These are phyloP conservation scores for Tephrocybe sp. DNA, from an alignment of 768 basidiomycete species.

Conservation along the genomic window DNA sequence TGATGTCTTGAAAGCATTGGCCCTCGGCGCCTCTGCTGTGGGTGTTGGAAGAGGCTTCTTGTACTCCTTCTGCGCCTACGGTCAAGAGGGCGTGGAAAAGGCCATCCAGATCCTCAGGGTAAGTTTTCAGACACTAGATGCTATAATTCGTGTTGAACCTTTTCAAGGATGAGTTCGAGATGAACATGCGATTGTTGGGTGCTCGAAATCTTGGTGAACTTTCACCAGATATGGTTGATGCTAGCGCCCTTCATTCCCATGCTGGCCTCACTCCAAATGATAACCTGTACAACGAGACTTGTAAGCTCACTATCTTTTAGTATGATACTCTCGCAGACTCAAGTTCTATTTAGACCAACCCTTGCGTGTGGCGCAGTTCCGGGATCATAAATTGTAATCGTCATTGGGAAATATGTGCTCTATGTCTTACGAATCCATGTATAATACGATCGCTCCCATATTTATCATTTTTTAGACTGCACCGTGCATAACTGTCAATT, in stretches of 20 bases:
- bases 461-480: too few relatives aligned
- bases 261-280: neutral
- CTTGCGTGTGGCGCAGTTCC: neutral
- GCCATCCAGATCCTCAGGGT: constrained; percentile 76
- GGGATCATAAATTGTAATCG: neutral
- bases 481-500: too few relatives aligned
- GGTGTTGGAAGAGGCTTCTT: constrained; percentile 83
- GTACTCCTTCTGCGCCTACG: constrained; percentile 85
- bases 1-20: constrained; percentile 79
- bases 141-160: too few relatives aligned
- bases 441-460: too few relatives aligned
- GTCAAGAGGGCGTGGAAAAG: constrained; percentile 82
- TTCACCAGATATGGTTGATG: constrained; percentile 85
- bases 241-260: constrained; percentile 18
- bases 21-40: constrained; percentile 64
- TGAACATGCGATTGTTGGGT: constrained; percentile 92
- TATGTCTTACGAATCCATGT: neutral
- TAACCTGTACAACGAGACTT: neutral
- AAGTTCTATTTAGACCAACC: neutral
- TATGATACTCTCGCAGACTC: neutral
- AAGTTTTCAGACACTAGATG: constrained; percentile 19
- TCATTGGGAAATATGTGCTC: too few relatives aligned
- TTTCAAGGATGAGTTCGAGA: constrained; percentile 92
- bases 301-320: neutral
- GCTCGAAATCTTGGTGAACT: constrained; percentile 76